Evolutionary conservation across 2,329 filamentous ascomycete species (phyloP).

Genomic region (Knoxdaviesia capensis): DNA sequence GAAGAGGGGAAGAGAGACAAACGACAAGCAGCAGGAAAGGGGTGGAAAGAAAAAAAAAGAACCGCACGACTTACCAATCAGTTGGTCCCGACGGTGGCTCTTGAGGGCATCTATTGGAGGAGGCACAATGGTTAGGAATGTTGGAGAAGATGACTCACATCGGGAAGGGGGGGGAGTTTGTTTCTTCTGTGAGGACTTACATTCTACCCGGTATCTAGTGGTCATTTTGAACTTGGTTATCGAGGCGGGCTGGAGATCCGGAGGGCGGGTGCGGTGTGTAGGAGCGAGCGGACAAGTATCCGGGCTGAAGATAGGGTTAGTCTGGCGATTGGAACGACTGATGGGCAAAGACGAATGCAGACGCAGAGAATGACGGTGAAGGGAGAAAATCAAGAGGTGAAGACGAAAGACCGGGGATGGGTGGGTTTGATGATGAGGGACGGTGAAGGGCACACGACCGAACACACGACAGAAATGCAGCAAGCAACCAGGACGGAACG

Average conservation of each 20-base stretch:
- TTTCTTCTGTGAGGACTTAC: slow-evolving; percentile 23
- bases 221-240: slow-evolving; percentile 24
- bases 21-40: background rate
- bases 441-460: too few species aligned
- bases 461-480: too few species aligned
- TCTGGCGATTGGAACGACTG: too few species aligned
- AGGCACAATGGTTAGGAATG: slow-evolving; percentile 2
- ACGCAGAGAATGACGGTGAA: too few species aligned
- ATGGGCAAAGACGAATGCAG: too few species aligned
- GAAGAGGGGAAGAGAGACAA: background rate
- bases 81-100: slow-evolving; percentile 78
- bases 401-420: too few species aligned
- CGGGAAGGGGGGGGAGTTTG: background rate
- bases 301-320: background rate
- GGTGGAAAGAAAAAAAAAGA: slow-evolving; percentile 3
- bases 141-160: slow-evolving; percentile 2
- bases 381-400: too few species aligned
- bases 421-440: too few species aligned
- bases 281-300: background rate
- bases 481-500: too few species aligned
- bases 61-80: slow-evolving; percentile 39
- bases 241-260: background rate
- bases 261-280: background rate
- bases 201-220: slow-evolving; percentile 51
- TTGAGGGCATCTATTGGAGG: slow-evolving; percentile 37